phyloP scores from a whole-genome alignment of 192 early-diverging fungal species.

The Backusella liffmaniae region DNA sequence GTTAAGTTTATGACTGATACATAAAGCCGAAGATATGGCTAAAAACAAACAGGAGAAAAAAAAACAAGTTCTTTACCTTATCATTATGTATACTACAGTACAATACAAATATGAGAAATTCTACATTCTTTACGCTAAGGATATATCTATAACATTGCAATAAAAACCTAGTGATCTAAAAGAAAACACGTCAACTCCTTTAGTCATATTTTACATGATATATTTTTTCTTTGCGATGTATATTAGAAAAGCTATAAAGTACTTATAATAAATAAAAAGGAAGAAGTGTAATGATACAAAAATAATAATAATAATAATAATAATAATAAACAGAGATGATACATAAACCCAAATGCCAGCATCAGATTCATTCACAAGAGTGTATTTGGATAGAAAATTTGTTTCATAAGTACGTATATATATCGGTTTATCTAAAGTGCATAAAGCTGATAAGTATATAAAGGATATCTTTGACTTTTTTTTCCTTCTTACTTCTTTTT shows the following conservation, averaged over 20 bases:
- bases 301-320: too few species aligned
- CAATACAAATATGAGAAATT: background rate
- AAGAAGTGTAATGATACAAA: too few species aligned
- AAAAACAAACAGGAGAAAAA: too few species aligned
- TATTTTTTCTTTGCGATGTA: background rate
- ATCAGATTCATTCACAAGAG: background rate
- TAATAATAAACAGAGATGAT: background rate
- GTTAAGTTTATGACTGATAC: too few species aligned
- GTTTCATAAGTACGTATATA: background rate
- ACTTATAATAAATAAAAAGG: too few species aligned
- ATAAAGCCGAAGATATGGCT: too few species aligned
- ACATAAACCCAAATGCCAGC: background rate
- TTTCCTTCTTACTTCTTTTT: background rate
- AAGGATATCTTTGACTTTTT: background rate
- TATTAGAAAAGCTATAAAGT: background rate
- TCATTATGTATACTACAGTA: background rate
- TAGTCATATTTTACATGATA: background rate
- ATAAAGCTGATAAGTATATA: background rate
- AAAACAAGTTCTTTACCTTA: too few species aligned
- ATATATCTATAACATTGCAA: background rate
- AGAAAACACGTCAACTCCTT: background rate
- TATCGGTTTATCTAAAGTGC: background rate
- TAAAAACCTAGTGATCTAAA: background rate
- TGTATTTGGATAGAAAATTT: background rate
- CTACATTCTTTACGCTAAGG: background rate